Conservation (phyloP, 2,329 filamentous ascomycete species). For the Davidsoniella eucalypti region DNA sequence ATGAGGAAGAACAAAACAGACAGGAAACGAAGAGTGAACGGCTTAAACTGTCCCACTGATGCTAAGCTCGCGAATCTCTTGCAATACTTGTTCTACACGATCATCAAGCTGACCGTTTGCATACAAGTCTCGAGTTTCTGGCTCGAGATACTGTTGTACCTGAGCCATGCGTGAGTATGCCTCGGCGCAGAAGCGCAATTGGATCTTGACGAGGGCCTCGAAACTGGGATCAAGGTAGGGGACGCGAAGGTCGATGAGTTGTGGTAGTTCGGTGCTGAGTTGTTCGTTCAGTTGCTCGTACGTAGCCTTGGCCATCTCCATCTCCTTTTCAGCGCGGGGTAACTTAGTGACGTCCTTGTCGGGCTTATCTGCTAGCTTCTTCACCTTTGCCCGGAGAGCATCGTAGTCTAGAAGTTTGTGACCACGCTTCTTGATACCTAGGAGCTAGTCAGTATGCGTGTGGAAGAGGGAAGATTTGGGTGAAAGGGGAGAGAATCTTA, state of each 20-base stretch:
- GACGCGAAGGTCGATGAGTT: constrained; percentile 90
- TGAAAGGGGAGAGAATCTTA: constrained; percentile 22
- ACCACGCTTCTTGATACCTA: constrained; percentile 90
- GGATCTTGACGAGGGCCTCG: constrained; percentile 96
- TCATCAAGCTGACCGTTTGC: constrained; percentile 83
- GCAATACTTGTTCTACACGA: constrained; percentile 83
- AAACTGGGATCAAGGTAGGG: constrained; percentile 95
- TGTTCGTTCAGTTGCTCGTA: constrained; percentile 98
- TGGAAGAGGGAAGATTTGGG: neutral
- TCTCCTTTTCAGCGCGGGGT: constrained; percentile 87
- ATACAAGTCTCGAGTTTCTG: constrained; percentile 90
- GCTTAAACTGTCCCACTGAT: constrained; percentile 55
- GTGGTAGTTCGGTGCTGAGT: constrained; percentile 78
- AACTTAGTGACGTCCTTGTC: constrained; percentile 97
- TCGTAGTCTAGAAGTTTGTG: constrained; percentile 99
- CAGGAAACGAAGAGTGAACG: neutral
- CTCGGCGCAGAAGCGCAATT: constrained; percentile 92
- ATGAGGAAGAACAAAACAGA: neutral
- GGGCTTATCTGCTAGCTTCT: constrained; percentile 92
- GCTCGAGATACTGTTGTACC: constrained; percentile 94
- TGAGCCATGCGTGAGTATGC: constrained; percentile 97
- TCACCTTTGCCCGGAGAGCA: constrained; percentile 84
- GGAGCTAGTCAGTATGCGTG: constrained; percentile 8
- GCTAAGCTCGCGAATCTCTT: constrained; percentile 92
- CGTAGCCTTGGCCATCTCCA: constrained; percentile 78